phyloP scores from a whole-genome alignment of 2,329 filamentous ascomycete genomes.

The Pyrenophora tritici-repentis region DNA sequence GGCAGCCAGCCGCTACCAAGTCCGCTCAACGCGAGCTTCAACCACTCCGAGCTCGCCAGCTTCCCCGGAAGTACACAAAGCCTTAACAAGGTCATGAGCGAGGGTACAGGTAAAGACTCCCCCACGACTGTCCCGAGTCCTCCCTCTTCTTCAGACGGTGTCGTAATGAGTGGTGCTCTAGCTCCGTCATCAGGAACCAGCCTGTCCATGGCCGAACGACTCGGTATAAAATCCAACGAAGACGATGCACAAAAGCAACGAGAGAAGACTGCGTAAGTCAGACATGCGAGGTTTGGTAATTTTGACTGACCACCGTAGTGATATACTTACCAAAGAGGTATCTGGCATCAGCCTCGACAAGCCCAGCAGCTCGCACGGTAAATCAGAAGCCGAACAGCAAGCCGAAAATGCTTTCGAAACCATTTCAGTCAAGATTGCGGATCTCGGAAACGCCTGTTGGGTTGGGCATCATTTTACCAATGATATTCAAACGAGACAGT shows the following conservation, averaged over 20 bases:
- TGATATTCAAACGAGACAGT: slow-evolving; percentile 97
- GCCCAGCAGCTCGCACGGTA: slow-evolving; percentile 57
- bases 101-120: slow-evolving; percentile 64
- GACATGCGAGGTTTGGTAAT: background rate
- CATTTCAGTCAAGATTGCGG: slow-evolving; percentile 98
- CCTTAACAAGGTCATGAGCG: slow-evolving; percentile 81
- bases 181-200: slow-evolving; percentile 50
- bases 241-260: slow-evolving; percentile 71
- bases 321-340: slow-evolving; percentile 88
- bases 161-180: slow-evolving; percentile 63
- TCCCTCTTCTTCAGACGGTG: slow-evolving; percentile 47
- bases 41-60: slow-evolving; percentile 70
- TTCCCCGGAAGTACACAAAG: slow-evolving; percentile 68
- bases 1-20: slow-evolving; percentile 95
- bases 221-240: slow-evolving; percentile 61
- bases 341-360: slow-evolving; percentile 92
- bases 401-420: slow-evolving; percentile 72
- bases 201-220: slow-evolving; percentile 64
- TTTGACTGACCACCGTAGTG: slow-evolving; percentile 56
- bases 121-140: slow-evolving; percentile 50
- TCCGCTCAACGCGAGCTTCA: slow-evolving; percentile 90
- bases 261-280: slow-evolving; percentile 88
- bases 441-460: slow-evolving; percentile 98
- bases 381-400: slow-evolving; percentile 46
- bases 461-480: slow-evolving; percentile 99